These are phyloP conservation scores for Eutypa lata DNA, from an alignment of 2,329 filamentous ascomycete genomes.

Conservation along the genomic window DNA sequence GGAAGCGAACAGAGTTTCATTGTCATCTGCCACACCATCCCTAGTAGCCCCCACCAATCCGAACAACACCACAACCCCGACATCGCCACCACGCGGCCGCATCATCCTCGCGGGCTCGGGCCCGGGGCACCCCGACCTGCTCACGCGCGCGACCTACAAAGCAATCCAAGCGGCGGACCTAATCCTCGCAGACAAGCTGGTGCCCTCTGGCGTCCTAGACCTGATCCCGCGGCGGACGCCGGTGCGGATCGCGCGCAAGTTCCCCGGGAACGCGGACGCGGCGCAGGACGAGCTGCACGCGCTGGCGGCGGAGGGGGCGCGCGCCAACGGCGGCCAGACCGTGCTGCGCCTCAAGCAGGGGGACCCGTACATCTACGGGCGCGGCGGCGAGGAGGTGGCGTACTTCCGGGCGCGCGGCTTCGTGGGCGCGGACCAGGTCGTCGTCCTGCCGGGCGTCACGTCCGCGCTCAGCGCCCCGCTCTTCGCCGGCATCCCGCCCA, in stretches of 20 bases:
- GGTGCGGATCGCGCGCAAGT: slow-evolving; percentile 92
- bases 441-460: slow-evolving; percentile 86
- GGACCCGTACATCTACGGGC: slow-evolving; percentile 93
- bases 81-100: slow-evolving; percentile 45
- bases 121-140: slow-evolving; percentile 85
- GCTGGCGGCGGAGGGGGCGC: slow-evolving; percentile 69
- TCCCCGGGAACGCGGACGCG: slow-evolving; percentile 91
- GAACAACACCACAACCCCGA: not conserved
- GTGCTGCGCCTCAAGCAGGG: slow-evolving; percentile 94
- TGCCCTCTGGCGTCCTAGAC: slow-evolving; percentile 79
- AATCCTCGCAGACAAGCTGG: slow-evolving; percentile 83
- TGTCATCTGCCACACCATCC: too few relatives aligned
- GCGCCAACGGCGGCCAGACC: slow-evolving; percentile 62
- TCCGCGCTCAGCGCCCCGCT: slow-evolving; percentile 83
- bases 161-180: slow-evolving; percentile 73
- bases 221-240: slow-evolving; percentile 86
- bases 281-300: slow-evolving; percentile 87
- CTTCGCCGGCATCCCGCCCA: slow-evolving; percentile 83
- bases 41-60: not conserved
- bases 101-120: slow-evolving; percentile 91
- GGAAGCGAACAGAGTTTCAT: too few relatives aligned
- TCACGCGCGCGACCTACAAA: slow-evolving; percentile 78
- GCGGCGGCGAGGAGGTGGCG: slow-evolving; percentile 86
- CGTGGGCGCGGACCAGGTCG: slow-evolving; percentile 54
- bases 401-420: slow-evolving; percentile 76